Base-by-base conservation (phyloP, 2,329 filamentous ascomycete species). In the Alternaria hordeiaustralica region DNA sequence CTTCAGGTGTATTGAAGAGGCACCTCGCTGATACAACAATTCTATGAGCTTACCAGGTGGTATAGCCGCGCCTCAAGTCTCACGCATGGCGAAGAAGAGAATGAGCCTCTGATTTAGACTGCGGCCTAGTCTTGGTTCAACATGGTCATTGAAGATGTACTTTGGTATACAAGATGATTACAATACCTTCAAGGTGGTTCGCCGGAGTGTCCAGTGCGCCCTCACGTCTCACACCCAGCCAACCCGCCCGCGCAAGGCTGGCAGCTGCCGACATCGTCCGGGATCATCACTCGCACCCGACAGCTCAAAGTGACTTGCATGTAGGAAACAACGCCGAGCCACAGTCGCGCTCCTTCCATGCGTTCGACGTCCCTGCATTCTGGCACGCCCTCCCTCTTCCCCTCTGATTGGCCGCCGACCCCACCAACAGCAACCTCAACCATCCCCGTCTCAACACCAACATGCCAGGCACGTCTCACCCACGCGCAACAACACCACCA, bases 401-500 rank as follows among this genome's bases (percentile, higher is more conserved):
- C 30, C 23, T 68, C 69, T 74, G 61, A 79, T 79, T 79, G 77
- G 77, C 58, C 63, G 43, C 55, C 25, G 36, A 10, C 7, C 25
- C 46, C 58, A 66, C 66, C 50, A 71, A 36, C 0, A 64, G 61
- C 68, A 53, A 69, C 63, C 64, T 72, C 71, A 60, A 66, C 61
- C 60, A 64, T 66, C 62, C 64, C 28, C 49, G 64, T 69, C 72
- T 79, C 77, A 80, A 79, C 77, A 79, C 76, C 74, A 41, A 41
- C 36, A 18, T 41, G 36, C 36, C 36, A 79, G 66, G 66, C 63
- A 59, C 58, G 58, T 49, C 30, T 44, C 54, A 61, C 63, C 69
- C 78, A 80, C 78, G 77, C 70, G 78, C 70, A 68, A 70, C 58
- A 30, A 65, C 54, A 55, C 56, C 61, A 55, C 59, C 23, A 43